These are phyloP conservation scores for Canavalia gladiata DNA, from an alignment of 306 rosid genomes.

Conservation along the genomic window DNA sequence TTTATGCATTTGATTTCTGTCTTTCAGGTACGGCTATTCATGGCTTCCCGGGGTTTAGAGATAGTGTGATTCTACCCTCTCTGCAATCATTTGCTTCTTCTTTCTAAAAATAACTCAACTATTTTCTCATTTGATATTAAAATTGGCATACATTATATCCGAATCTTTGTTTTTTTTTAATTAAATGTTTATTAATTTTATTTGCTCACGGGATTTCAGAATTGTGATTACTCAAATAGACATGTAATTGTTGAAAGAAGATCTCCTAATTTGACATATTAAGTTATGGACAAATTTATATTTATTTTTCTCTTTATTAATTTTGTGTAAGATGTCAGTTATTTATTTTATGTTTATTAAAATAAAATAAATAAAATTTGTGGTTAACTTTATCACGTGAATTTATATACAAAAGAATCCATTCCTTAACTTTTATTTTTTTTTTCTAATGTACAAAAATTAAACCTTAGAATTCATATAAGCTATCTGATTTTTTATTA, in stretches of 20 bases:
- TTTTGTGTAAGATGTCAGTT: too few relatives aligned
- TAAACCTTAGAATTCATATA: too few relatives aligned
- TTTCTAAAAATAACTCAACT: background rate
- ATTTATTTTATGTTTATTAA: background rate
- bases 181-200: background rate
- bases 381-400: too few relatives aligned
- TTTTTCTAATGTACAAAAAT: too few relatives aligned
- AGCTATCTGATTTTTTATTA: too few relatives aligned
- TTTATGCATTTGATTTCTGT: conserved; percentile 50
- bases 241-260: conserved; percentile 25
- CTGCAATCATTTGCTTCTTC: conserved; percentile 48
- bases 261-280: too few relatives aligned
- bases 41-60: conserved; percentile 56
- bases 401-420: too few relatives aligned
- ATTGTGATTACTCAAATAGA: background rate
- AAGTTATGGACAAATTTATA: too few relatives aligned
- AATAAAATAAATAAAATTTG: too few relatives aligned
- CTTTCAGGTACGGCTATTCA: conserved; percentile 52
- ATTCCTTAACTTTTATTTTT: too few relatives aligned
- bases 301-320: too few relatives aligned
- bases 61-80: conserved; percentile 47
- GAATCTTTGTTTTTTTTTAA: background rate
- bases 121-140: background rate
- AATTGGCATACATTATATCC: background rate
- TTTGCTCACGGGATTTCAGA: conserved; percentile 14